These are phyloP conservation scores for Zymoseptoria ardabiliae DNA, from an alignment of 2,329 filamentous ascomycete species.

Conservation along the genomic window DNA sequence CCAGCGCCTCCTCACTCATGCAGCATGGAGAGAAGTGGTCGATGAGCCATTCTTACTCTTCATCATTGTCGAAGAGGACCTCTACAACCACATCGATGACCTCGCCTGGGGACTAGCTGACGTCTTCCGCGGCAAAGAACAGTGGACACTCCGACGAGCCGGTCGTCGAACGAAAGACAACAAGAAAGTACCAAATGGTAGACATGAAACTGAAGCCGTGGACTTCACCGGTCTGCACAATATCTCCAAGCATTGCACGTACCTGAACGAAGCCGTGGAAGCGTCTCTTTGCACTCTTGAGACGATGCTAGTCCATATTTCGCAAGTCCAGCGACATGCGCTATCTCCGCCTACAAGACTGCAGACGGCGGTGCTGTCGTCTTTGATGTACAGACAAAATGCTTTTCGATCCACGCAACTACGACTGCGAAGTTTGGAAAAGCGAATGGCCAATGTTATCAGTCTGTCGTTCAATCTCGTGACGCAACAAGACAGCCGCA, in stretches of 20 bases:
- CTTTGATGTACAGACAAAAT: conserved; percentile 24
- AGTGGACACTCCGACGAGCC: conserved; percentile 16
- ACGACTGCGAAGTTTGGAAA: conserved; percentile 30
- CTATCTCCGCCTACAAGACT: background rate
- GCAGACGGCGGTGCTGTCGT: conserved; percentile 6
- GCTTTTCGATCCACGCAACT: conserved; percentile 31
- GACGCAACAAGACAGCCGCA: conserved; percentile 32
- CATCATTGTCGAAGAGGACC: conserved; percentile 26
- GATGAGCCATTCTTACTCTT: conserved; percentile 30
- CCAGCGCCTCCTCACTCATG: background rate
- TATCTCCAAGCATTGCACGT: conserved; percentile 34
- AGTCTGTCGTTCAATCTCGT: conserved; percentile 35
- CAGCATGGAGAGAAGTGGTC: conserved; percentile 14
- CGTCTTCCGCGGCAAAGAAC: conserved; percentile 29
- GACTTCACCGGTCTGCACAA: conserved; percentile 31
- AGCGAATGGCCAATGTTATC: conserved; percentile 33
- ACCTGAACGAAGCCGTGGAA: conserved; percentile 31
- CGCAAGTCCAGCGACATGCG: conserved; percentile 15
- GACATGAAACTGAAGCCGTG: conserved; percentile 11
- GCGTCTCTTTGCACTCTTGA: conserved; percentile 26
- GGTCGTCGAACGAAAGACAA: conserved; percentile 9
- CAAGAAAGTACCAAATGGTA: conserved; percentile 12
- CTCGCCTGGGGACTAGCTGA: conserved; percentile 26
- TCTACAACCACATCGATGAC: conserved; percentile 27
- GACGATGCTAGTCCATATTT: conserved; percentile 13